Evolutionary conservation across 2,329 filamentous ascomycete species (phyloP).

Genomic region (Epichloe brachyelytri): DNA sequence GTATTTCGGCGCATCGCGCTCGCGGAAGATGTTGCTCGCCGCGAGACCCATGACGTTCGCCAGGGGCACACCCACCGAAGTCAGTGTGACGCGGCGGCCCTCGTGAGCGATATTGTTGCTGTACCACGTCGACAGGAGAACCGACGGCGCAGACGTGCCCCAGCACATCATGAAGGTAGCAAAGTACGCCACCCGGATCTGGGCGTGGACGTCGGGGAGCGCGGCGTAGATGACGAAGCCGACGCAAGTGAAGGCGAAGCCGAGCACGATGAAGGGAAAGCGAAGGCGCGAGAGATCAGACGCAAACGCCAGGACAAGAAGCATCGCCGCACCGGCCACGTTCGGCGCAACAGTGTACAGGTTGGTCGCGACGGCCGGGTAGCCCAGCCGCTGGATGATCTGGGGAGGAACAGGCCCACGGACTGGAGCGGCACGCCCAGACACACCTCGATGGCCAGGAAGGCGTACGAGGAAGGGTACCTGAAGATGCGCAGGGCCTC

Average conservation of each 20-base stretch:
- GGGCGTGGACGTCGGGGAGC: constrained; percentile 47
- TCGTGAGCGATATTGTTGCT: constrained; percentile 77
- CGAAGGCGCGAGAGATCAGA: constrained; percentile 55
- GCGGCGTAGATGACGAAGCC: constrained; percentile 70
- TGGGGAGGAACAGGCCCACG: constrained; percentile 41
- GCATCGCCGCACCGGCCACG: constrained; percentile 57
- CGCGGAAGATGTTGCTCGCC: constrained; percentile 53
- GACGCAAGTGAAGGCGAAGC: constrained; percentile 60
- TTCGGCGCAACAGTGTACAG: constrained; percentile 75
- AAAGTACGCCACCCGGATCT: constrained; percentile 58
- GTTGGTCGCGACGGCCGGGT: constrained; percentile 49
- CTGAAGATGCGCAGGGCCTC: constrained; percentile 40
- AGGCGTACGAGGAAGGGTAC: constrained; percentile 34
- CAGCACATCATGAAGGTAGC: constrained; percentile 75
- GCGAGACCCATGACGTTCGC: constrained; percentile 69
- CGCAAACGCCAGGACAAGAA: constrained; percentile 58
- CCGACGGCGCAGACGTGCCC: constrained; percentile 63
- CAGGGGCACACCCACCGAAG: constrained; percentile 58
- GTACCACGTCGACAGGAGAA: constrained; percentile 54
- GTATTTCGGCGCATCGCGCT: constrained; percentile 53
- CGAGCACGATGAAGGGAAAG: constrained; percentile 62
- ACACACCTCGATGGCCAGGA: constrained; percentile 42
- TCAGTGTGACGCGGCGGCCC: constrained; percentile 55
- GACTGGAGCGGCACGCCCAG: constrained; percentile 46
- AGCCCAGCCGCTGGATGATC: constrained; percentile 37